Percentiles rank a stretch among this genome's conserved stretches.
These are phyloP conservation scores for Fusarium domesticum DNA, from an alignment of 2,329 filamentous ascomycete species.

Conservation along the genomic window DNA sequence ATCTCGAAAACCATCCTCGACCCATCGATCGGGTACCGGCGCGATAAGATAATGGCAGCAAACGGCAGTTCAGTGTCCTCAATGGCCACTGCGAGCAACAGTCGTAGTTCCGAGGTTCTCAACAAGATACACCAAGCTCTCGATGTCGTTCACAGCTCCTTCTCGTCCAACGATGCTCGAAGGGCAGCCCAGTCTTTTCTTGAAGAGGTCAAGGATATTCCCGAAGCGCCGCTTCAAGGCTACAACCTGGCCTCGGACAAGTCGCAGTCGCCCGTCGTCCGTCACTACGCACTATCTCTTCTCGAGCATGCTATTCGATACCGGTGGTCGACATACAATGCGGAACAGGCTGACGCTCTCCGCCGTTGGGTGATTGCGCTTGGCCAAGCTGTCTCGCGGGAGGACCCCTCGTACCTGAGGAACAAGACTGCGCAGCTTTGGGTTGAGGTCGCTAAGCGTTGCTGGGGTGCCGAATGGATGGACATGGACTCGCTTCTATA, in stretches of 20 bases:
- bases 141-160: constrained; percentile 79
- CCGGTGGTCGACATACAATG: constrained; percentile 71
- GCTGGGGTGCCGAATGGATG: constrained; percentile 90
- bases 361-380: constrained; percentile 77
- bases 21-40: constrained; percentile 10
- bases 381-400: constrained; percentile 64
- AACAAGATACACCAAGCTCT: constrained; percentile 78
- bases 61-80: constrained; percentile 35
- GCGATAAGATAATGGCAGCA: constrained; percentile 33
- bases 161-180: constrained; percentile 76
- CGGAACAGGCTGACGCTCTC: constrained; percentile 65
- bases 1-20: constrained; percentile 7
- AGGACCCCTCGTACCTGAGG: constrained; percentile 78
- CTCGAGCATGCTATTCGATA: constrained; percentile 88
- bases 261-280: constrained; percentile 73
- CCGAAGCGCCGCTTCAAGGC: constrained; percentile 79
- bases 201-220: constrained; percentile 76
- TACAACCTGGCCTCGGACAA: constrained; percentile 76
- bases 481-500: constrained; percentile 87
- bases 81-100: constrained; percentile 34
- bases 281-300: constrained; percentile 90
- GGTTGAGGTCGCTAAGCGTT: constrained; percentile 90
- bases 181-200: constrained; percentile 82
- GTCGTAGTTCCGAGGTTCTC: constrained; percentile 47
- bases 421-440: constrained; percentile 95